Conservation (phyloP, 208 protist genomes). For the Vickermania ingenoplastis region DNA sequence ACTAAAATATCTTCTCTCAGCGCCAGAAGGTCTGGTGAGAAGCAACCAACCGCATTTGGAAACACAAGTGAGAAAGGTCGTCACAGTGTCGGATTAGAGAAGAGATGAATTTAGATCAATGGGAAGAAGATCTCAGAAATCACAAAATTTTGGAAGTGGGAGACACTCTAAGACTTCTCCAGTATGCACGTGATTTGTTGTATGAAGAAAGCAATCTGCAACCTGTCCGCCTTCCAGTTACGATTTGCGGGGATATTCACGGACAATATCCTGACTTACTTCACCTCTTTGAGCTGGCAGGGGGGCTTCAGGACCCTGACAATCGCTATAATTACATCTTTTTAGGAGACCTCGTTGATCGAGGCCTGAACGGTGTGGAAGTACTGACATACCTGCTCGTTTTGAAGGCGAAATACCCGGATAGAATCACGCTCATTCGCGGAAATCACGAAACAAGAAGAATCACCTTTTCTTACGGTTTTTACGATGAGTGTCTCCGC, state of each 20-base stretch:
- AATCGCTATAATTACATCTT: conserved; percentile 85
- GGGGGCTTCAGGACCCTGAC: conserved; percentile 49
- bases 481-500: conserved; percentile 84
- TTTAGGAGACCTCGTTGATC: conserved; percentile 94
- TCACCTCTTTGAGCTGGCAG: conserved; percentile 92
- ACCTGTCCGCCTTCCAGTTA: conserved; percentile 90
- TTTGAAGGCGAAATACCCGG: conserved; percentile 87
- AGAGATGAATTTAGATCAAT: conserved; percentile 19
- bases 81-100: no score
- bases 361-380: conserved; percentile 92
- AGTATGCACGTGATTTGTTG: conserved; percentile 53
- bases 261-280: conserved; percentile 98
- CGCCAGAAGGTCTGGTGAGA: no score
- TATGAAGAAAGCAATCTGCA: conserved; percentile 93
- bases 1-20: no score
- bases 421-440: conserved; percentile 80
- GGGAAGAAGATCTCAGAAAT: conserved; percentile 49
- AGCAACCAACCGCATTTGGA: no score
- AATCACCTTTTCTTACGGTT: conserved; percentile 86
- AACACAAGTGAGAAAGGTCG: no score
- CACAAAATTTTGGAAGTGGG: conserved; percentile 42
- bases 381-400: conserved; percentile 88
- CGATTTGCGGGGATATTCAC: conserved; percentile 99
- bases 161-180: conserved; percentile 68
- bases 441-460: conserved; percentile 88